Evolutionary conservation across 352 stramenopile genomes (phyloP).

Genomic region (Phytopythium delawarense): DNA sequence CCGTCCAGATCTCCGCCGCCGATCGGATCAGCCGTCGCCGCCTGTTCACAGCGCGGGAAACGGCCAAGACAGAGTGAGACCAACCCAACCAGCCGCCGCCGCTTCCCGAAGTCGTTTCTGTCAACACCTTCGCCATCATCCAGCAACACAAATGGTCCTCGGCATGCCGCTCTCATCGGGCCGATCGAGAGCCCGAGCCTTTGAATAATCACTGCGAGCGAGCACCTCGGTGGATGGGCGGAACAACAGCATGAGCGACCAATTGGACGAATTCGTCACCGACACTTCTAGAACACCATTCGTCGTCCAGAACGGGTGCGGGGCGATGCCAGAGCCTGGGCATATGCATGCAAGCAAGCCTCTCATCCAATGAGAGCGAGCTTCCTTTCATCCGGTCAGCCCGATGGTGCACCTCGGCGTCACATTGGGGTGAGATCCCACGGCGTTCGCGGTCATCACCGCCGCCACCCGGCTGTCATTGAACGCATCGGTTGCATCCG

Average conservation of each 20-base stretch:
- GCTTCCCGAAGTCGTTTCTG: not conserved
- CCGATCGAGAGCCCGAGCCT: not conserved
- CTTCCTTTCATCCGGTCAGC: not conserved
- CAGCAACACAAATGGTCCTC: not conserved
- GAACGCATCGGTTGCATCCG: not conserved
- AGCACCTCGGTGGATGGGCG: not conserved
- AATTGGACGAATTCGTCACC: not conserved
- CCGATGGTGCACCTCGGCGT: not conserved
- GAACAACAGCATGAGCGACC: not conserved
- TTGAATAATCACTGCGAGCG: not conserved
- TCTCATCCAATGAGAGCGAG: not conserved
- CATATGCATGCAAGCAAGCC: not conserved
- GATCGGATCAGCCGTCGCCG: not conserved
- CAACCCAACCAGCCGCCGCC: not conserved
- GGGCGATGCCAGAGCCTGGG: not conserved
- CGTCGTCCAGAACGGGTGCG: not conserved
- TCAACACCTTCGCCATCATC: not conserved
- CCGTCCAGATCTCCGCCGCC: not conserved
- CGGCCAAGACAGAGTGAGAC: not conserved
- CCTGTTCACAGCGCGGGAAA: conserved; percentile 1
- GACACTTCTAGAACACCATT: not conserved
- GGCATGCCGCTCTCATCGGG: not conserved
- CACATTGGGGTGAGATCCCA: not conserved
- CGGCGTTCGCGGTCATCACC: not conserved
- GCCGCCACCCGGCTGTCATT: not conserved